These are phyloP conservation scores for Diplodia corticola DNA, from an alignment of 2,329 filamentous ascomycete genomes.

Conservation along the genomic window DNA sequence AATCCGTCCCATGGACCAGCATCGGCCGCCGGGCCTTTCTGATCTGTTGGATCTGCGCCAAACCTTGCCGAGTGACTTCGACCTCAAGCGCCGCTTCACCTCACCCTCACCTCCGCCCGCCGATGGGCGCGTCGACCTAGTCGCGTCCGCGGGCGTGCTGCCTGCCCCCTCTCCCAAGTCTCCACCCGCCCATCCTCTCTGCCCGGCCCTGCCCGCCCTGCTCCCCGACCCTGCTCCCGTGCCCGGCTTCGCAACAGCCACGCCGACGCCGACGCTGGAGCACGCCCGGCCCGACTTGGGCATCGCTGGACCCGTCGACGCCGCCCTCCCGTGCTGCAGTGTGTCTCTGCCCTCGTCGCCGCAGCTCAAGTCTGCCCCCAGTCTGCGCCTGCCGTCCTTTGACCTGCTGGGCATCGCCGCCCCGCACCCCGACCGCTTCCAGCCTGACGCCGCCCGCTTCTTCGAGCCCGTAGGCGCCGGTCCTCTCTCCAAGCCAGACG, in stretches of 20 bases:
- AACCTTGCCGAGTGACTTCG: conserved; percentile 20
- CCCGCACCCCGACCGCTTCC: conserved; percentile 46
- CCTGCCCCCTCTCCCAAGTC: conserved; percentile 5
- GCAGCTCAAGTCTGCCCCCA: not conserved
- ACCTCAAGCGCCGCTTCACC: conserved; percentile 15
- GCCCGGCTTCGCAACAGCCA: conserved; percentile 14
- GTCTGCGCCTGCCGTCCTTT: conserved; percentile 55
- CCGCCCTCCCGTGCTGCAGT: conserved; percentile 7
- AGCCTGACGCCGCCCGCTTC: conserved; percentile 28
- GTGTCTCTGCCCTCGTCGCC: conserved; percentile 4
- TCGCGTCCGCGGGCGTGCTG: conserved; percentile 1
- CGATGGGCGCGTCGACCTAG: conserved; percentile 10
- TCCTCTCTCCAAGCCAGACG: conserved; percentile 42
- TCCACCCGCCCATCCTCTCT: conserved; percentile 16
- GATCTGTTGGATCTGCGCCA: conserved; percentile 23
- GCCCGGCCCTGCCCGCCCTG: conserved; percentile 4
- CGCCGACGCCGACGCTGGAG: conserved; percentile 14
- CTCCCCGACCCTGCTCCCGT: conserved; percentile 15
- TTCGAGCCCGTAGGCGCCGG: conserved; percentile 39
- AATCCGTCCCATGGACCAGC: conserved; percentile 20
- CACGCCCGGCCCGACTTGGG: conserved; percentile 16
- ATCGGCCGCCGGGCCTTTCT: conserved; percentile 16
- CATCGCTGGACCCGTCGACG: conserved; percentile 8
- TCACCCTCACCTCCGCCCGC: conserved; percentile 15
- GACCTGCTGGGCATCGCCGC: conserved; percentile 53